Evolutionary conservation across 176 grass and related monocot genomes (phyloP), one percentile per base, ranked within the genome.

Genomic region (Puya raimondii): DNA sequence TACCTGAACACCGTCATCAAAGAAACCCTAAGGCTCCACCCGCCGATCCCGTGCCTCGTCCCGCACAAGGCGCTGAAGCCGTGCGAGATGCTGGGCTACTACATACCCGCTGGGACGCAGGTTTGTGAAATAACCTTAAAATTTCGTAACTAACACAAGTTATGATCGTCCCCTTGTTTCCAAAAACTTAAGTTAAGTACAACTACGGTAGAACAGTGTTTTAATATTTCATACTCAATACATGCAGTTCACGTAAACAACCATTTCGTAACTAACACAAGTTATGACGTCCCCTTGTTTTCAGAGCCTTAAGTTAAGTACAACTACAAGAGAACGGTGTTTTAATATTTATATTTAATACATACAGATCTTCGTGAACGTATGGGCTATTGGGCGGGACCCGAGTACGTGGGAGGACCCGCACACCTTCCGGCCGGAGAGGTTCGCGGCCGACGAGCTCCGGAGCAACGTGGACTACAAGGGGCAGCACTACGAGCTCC

Each of bases 331-430:
- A 23, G 1, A 23, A 23, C 23, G 23, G 23, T 23, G 23, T 23
- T 23, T 23, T 23, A 23, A 23, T 23, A 23, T 23, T 23, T 33
- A 33, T 33, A 33, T 33, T 33, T 49, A 61, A 65, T 17, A 67
- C 29, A 42, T 61, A 0, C 50, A 53, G 51, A 6, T 79, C n/a
- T 79, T 79, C 1, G 47, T 79, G n/a, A 79, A 79, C 20, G 67
- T 68, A 23, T 79, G 76, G 76, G 21, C 52, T 47, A 79, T 79
- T 64, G 76, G 27, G 61, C 49, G 76, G 42, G 76, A 71, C 29
- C 76, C 76, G 12, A 64, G 48, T 51, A 48, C 51, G 11, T 79
- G 76, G 76, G 9, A 11, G 1, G 14, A 64, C 16, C 56, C 68
- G 16, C 66, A 79, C 25, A 47, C 61, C 7, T 79, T 79, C 76